phyloP scores from a whole-genome alignment of 108 stramenopile genomes.

The Skeletonema costatum region DNA sequence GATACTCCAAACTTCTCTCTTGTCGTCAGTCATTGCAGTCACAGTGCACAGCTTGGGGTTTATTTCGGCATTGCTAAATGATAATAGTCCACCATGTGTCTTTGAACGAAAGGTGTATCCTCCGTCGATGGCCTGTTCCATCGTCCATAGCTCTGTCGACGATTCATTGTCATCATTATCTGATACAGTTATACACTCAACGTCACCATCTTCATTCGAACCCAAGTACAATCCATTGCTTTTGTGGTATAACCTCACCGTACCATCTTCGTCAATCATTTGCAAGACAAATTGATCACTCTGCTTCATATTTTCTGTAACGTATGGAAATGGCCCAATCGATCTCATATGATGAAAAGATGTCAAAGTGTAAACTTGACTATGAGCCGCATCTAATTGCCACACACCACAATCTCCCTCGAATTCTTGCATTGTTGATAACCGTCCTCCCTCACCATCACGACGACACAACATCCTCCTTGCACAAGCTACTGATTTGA shows the following conservation, averaged over 20 bases:
- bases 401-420: constrained; percentile 32
- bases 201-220: constrained; percentile 12
- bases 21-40: not conserved
- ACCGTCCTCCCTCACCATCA: not conserved
- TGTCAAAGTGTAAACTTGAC: constrained; percentile 38
- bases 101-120: constrained; percentile 32
- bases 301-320: constrained; percentile 44
- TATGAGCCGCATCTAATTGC: constrained; percentile 50
- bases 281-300: constrained; percentile 35
- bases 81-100: constrained; percentile 7
- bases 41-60: constrained; percentile 14
- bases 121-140: constrained; percentile 31
- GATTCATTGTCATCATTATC: constrained; percentile 1
- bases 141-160: constrained; percentile 21
- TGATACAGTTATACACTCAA: constrained; percentile 1
- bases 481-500: constrained; percentile 19
- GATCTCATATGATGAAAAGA: constrained; percentile 19
- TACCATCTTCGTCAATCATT: constrained; percentile 8
- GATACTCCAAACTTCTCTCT: constrained; percentile 42
- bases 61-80: constrained; percentile 11
- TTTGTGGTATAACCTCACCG: constrained; percentile 16
- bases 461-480: constrained; percentile 1
- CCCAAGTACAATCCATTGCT: constrained; percentile 14
- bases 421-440: not conserved
- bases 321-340: constrained; percentile 45